phyloP scores from a whole-genome alignment of 2,329 filamentous ascomycete species.

The Cytospora mali region DNA sequence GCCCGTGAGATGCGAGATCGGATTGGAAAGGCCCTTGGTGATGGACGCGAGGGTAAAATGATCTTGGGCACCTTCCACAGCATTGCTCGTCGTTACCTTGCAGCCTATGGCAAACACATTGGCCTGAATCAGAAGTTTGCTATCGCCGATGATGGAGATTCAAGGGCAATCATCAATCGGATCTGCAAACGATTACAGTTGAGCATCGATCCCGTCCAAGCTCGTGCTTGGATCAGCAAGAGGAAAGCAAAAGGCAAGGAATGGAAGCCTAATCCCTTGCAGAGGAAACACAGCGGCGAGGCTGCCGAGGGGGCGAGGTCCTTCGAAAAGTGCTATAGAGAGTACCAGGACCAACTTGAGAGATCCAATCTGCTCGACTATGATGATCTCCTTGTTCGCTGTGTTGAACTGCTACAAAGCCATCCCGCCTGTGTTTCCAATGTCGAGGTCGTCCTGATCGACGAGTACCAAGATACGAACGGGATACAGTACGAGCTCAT shows the following conservation, averaged over 20 bases:
- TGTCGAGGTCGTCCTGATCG: slow-evolving; percentile 87
- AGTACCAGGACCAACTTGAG: slow-evolving; percentile 77
- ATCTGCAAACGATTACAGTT: slow-evolving; percentile 77
- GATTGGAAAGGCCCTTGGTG: slow-evolving; percentile 78
- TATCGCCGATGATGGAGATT: slow-evolving; percentile 86
- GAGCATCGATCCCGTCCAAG: slow-evolving; percentile 68
- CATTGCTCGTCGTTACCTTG: slow-evolving; percentile 82
- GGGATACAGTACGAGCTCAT: slow-evolving; percentile 93
- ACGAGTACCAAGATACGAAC: slow-evolving; percentile 98
- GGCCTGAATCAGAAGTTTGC: slow-evolving; percentile 82
- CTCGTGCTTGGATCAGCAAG: slow-evolving; percentile 76
- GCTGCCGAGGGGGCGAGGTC: slow-evolving; percentile 50
- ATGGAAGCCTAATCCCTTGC: slow-evolving; percentile 33
- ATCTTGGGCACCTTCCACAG: slow-evolving; percentile 95
- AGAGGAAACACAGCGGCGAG: slow-evolving; percentile 44
- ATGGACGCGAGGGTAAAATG: slow-evolving; percentile 72
- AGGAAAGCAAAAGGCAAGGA: slow-evolving; percentile 60
- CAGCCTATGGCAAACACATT: slow-evolving; percentile 81
- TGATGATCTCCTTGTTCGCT: slow-evolving; percentile 85
- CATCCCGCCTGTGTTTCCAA: slow-evolving; percentile 84
- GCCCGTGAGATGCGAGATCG: slow-evolving; percentile 91
- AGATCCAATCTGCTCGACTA: slow-evolving; percentile 87
- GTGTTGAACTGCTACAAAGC: slow-evolving; percentile 73
- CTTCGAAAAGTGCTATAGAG: slow-evolving; percentile 67
- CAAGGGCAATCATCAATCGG: slow-evolving; percentile 74